Evolutionary conservation across 2,329 filamentous ascomycete species (phyloP), one percentile per base, ranked within the genome.

Genomic region (Rhinocladiella similis): DNA sequence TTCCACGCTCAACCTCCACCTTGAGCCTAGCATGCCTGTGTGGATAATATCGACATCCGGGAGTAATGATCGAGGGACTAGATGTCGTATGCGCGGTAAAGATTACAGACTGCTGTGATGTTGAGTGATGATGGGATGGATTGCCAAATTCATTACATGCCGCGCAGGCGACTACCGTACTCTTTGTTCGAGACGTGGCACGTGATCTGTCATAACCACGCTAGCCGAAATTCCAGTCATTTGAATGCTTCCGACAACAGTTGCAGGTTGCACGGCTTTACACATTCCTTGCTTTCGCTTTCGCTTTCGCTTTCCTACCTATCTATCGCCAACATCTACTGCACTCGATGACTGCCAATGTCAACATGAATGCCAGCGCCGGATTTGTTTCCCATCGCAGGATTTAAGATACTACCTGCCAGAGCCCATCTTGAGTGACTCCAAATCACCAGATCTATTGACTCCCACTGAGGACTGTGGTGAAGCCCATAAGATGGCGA

Each of bases 401-500:
- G 29, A 33, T 7, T 12, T 33, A 7, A 33, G 29, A 33, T 33
- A 33, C 29, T 33, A 33, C 3, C 29, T 3, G 3, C 22, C 22
- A 7, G 7, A 25, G 4, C 29, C 10, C 10, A 12, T 10, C 29
- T 33, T 3, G 29, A 6, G 29, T 33, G 6, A 2, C 10, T 33
- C 6, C 29, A 12, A 33, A 12, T 33, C 7, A 2, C 5, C 29
- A 7, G 5, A 12, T 33, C 10, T 33, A 12, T 33, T 9, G 7
- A 3, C 10, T 33, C 3, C 10, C 7, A 33, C 29, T 33, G 29
- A 9, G 29, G 10, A 33, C 29, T 3, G 29, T 9, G 3, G 6
- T 33, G 29, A 33, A 33, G 29, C 29, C 10, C 5, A n/a, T 22
- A 76, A 47, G 57, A 97, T 97, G 93, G 88, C 93, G n/a, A 86